Evolutionary conservation across 768 basidiomycete species (phyloP), one percentile per base, ranked within the genome.

Genomic region (Amanita muscaria): DNA sequence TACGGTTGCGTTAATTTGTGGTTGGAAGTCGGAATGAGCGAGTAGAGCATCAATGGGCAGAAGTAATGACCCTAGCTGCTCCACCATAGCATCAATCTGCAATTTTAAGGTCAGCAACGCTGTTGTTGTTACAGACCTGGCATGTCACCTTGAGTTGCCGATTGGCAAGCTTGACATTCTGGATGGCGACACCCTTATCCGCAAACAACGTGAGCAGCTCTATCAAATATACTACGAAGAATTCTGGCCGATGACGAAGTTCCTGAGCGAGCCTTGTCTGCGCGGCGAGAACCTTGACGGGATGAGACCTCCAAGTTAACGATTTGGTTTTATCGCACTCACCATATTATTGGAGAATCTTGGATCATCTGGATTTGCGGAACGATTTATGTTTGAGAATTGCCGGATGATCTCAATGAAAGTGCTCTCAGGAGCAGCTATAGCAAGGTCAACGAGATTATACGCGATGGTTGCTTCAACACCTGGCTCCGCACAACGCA

Each of bases 401-500:
- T 83, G 79, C 35, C 79, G 73, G 40, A 91, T 80, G 47, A 94
- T 83, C 49, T 98, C 93, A 18, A 74, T 61, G 54, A 97, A 90
- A 2, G 88, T 74, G 44, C 71, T 73, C 49, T 80, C 76, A 1
- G 87, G 82, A 0, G 89, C 86, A 38, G 74, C 73, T 32, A 93
- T 67, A 1, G 90, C 92, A 14, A 98, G 70, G 48, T 93, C 89
- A 5, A 93, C 91, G 10, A 98, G 71, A 56, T 91, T 93, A 57
- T 86, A 85, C 2, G 90, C 84, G 48, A 96, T 93, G 1, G 88
- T 85, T 19, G 91, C 88, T 61, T 97, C 91, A 12, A 90, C 85
- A 0, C 81, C 79, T 0, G 88, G 83, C 54, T 96, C 93, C 2
- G 88, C 85, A 16, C 79, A 78, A 19, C 87, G 77, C 16, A 94